A percentile compares a stretch with the other conserved stretches of the same genome.
Evolutionary conservation across 495 filamentous ascomycete species (phyloP).

Genomic region (Geopyxis carbonaria): DNA sequence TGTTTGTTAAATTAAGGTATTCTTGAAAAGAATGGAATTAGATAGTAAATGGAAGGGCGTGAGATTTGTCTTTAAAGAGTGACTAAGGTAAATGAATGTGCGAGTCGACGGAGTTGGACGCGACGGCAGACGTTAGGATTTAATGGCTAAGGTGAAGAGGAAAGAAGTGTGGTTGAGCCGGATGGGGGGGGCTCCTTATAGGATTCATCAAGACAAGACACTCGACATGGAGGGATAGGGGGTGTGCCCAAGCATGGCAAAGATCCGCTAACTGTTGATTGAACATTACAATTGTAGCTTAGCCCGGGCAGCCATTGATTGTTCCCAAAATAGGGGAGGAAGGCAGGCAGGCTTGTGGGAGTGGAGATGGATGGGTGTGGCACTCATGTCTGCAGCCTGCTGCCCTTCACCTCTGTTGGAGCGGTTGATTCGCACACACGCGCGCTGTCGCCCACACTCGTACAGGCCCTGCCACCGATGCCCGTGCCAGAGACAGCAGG

Average conservation of each 20-base stretch:
- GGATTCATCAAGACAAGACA: slow-evolving; percentile 8
- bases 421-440: too few species aligned
- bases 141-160: slow-evolving; percentile 35
- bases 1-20: slow-evolving; percentile 25
- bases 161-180: slow-evolving; percentile 26
- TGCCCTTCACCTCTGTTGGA: too few species aligned
- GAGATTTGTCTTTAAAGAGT: slow-evolving; percentile 34
- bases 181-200: slow-evolving; percentile 31
- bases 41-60: slow-evolving; percentile 16
- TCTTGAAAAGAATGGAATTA: slow-evolving; percentile 25
- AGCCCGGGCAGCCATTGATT: too few species aligned
- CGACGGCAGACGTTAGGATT: slow-evolving; percentile 27
- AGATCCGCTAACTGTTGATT: too few species aligned
- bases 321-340: too few species aligned
- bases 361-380: too few species aligned
- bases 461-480: too few species aligned
- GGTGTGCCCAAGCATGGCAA: slow-evolving; percentile 6
- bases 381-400: too few species aligned
- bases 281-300: too few species aligned
- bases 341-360: too few species aligned
- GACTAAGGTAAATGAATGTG: slow-evolving; percentile 39
- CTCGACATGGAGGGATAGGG: slow-evolving; percentile 8
- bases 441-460: too few species aligned
- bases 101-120: slow-evolving; percentile 9
- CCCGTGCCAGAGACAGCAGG: too few species aligned